A percentile compares a stretch with the other conserved stretches of the same genome.
Conservation (phyloP, 768 basidiomycete species). For the Tricholoma sp. region DNA sequence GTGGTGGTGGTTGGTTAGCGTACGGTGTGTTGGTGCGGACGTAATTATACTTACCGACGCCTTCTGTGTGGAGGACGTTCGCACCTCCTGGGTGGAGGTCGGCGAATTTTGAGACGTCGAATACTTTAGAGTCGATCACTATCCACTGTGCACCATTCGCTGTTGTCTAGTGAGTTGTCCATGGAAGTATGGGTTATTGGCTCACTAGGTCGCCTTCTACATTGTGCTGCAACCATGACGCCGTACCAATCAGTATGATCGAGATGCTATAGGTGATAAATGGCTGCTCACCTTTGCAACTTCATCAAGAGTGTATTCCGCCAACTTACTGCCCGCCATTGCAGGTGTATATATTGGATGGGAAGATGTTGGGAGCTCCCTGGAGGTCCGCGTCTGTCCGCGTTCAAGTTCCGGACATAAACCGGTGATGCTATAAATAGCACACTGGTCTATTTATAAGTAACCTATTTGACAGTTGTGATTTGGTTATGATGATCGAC, state of each 20-base stretch:
- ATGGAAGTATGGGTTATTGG: constrained; percentile 1
- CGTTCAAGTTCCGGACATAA: too few species aligned
- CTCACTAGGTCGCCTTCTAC: constrained; percentile 75
- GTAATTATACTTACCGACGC: constrained; percentile 46
- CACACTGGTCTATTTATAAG: too few species aligned
- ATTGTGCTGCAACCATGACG: constrained; percentile 60
- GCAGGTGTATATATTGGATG: too few species aligned
- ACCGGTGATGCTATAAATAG: too few species aligned
- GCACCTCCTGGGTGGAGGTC: constrained; percentile 82
- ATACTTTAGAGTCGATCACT: constrained; percentile 76
- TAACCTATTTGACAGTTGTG: too few species aligned
- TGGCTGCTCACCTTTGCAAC: constrained; percentile 54
- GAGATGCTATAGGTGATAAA: too few species aligned
- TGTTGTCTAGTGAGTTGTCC: not conserved
- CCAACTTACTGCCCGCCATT: constrained; percentile 11
- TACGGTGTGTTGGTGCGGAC: too few species aligned
- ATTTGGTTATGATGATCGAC: too few species aligned
- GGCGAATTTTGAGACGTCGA: constrained; percentile 76
- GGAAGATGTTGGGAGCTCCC: too few species aligned
- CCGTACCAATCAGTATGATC: too few species aligned
- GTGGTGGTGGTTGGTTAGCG: too few species aligned
- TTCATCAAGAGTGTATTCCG: constrained; percentile 51
- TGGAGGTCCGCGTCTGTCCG: too few species aligned
- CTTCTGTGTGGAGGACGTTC: constrained; percentile 62
- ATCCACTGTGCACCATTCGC: constrained; percentile 56